Evolutionary conservation across 441 rosid genomes (phyloP).

Genomic region (Gossypium aridum): DNA sequence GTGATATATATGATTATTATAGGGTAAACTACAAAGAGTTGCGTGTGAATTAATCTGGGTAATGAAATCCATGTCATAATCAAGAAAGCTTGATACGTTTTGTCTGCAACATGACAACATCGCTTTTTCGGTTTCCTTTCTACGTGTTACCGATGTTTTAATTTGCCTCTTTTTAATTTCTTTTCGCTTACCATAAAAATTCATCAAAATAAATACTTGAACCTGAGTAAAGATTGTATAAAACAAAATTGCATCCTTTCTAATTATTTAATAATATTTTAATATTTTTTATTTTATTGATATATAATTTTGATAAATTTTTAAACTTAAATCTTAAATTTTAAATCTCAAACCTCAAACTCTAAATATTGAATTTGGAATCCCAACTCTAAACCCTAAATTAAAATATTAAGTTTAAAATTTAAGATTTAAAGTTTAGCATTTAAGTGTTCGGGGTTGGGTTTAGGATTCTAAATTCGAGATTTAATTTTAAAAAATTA

Average conservation of each 20-base stretch:
- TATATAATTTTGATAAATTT: no score
- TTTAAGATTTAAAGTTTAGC: no score
- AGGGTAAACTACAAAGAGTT: background rate
- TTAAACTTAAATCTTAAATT: no score
- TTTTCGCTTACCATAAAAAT: background rate
- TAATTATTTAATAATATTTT: no score
- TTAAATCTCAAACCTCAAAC: no score
- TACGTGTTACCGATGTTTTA: background rate
- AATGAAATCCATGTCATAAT: background rate
- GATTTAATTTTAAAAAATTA: no score
- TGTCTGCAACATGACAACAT: background rate
- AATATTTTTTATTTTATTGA: no score
- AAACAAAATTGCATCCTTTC: no score
- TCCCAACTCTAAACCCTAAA: fast-evolving
- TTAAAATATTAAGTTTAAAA: no score
- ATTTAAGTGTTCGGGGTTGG: no score
- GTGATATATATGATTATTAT: background rate
- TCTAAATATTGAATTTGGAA: no score
- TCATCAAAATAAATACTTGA: background rate
- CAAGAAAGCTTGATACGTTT: constrained; percentile 1
- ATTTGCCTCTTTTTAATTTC: background rate
- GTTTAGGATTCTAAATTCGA: no score
- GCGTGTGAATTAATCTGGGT: background rate
- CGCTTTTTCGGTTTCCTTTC: background rate
- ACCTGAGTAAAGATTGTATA: background rate